Evolutionary conservation across 108 stramenopile genomes (phyloP), one percentile per base, ranked within the genome.

Genomic region (Epithemia pelagica): DNA sequence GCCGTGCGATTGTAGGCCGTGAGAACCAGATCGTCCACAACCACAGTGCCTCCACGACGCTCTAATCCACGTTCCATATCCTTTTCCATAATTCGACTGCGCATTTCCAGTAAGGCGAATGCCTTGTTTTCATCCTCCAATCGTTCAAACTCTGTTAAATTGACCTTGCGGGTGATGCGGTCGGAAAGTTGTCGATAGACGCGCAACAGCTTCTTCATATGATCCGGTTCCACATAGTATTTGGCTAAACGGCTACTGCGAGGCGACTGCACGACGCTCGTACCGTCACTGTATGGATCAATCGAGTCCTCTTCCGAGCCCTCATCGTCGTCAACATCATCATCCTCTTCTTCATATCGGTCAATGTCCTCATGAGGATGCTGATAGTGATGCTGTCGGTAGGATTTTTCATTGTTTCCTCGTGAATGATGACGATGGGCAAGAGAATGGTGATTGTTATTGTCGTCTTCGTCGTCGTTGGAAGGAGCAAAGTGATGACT

Each of bases 51-150:
- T 30, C 91, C 91, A 29, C 80, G 75, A 54, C 91, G 75, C 37
- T 90, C 91, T 58, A 93, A 62, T 2, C 91, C 88, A 15, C 91
- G 81, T 66, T 93, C 91, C 60, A 93, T 88, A 64, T 93, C 91
- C 53, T 83, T 93, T 69, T 90, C 88, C 91, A 93, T 93, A 55
- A 93, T 93, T 3, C 91, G 87, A 74, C 89, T 90, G 60, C 91
- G 72, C 88, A 93, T 90, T 75, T 93, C 91, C 60, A 83, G 81
- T 20, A 93, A 70, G 27, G 91, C 91, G 75, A 93, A 93, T 10
- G 83, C 80, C 62, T 93, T 90, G 31, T 82, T 88, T 0, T 88
- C 79, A 65, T 90, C 91, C 60, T 88, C 87, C 26, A 79, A 75
- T 33, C 73, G 62, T 32, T 89, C 82, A 57, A 82, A 78, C 3